Percentiles rank a stretch among this genome's conserved stretches.
These are phyloP conservation scores for Ophiostoma montium DNA, from an alignment of 2,329 filamentous ascomycete genomes.

Conservation along the genomic window DNA sequence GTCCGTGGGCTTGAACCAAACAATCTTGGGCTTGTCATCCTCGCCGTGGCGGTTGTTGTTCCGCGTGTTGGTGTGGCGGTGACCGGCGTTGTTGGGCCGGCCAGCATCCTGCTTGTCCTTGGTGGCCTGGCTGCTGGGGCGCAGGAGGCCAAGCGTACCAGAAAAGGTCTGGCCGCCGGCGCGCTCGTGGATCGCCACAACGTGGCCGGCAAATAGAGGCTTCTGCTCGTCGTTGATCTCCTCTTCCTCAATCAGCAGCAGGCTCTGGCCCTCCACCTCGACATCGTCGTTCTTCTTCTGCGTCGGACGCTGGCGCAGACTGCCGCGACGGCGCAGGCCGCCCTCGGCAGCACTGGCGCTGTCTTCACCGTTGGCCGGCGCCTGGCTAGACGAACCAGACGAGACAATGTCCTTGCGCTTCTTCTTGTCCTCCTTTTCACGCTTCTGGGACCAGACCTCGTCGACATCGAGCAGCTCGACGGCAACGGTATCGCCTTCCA, in stretches of 20 bases:
- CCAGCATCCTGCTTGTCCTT: slow-evolving; percentile 99
- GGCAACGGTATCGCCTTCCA: slow-evolving; percentile 91
- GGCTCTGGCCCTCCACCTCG: slow-evolving; percentile 92
- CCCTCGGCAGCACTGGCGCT: slow-evolving; percentile 55
- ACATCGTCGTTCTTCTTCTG: slow-evolving; percentile 99
- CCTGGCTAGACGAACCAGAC: slow-evolving; percentile 58
- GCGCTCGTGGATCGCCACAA: slow-evolving; percentile 94
- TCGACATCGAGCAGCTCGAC: slow-evolving; percentile 95
- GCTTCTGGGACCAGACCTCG: slow-evolving; percentile 97
- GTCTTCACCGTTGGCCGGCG: slow-evolving; percentile 38
- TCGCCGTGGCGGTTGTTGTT: slow-evolving; percentile 61
- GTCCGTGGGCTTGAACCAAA: slow-evolving; percentile 99
- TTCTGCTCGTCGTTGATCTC: slow-evolving; percentile 98
- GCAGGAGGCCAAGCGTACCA: slow-evolving; percentile 81
- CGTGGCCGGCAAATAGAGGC: slow-evolving; percentile 89
- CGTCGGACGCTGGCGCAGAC: slow-evolving; percentile 87
- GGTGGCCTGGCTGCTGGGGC: slow-evolving; percentile 93
- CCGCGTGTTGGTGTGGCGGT: slow-evolving; percentile 24
- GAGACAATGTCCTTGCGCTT: slow-evolving; percentile 97
- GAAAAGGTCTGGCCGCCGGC: slow-evolving; percentile 99
- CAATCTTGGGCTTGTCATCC: slow-evolving; percentile 97
- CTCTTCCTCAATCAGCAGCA: slow-evolving; percentile 93
- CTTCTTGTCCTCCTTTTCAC: slow-evolving; percentile 99
- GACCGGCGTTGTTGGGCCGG: slow-evolving; percentile 48
- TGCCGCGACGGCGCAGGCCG: slow-evolving; percentile 81